phyloP scores from a whole-genome alignment of 768 basidiomycete species.

The Xerocomus brunneocitrinus region DNA sequence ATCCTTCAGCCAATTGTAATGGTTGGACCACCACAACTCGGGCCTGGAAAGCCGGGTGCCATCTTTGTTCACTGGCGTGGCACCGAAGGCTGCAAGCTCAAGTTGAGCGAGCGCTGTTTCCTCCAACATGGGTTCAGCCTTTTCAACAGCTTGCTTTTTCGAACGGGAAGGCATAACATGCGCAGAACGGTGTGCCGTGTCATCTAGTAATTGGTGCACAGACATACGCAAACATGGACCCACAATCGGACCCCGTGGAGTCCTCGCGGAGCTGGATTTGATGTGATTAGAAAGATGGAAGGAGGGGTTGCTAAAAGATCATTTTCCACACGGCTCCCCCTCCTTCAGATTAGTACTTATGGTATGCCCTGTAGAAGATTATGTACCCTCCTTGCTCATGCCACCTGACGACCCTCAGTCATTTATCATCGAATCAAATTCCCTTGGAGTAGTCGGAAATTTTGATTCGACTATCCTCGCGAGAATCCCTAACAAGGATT shows the following conservation, averaged over 20 bases:
- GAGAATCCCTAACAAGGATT: neutral
- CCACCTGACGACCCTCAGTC: neutral
- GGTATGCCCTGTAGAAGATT: neutral
- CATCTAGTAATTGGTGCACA: neutral
- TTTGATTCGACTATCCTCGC: neutral
- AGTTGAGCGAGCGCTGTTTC: neutral
- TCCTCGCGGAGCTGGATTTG: slow-evolving; percentile 4
- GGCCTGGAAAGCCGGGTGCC: slow-evolving; percentile 1
- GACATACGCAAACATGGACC: slow-evolving; percentile 2
- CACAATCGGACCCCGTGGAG: slow-evolving; percentile 5
- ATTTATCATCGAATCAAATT: neutral
- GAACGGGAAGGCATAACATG: neutral
- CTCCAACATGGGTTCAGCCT: neutral
- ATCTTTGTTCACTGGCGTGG: neutral
- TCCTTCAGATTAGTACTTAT: neutral
- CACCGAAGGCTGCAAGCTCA: neutral
- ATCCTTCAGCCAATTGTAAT: slow-evolving; percentile 11
- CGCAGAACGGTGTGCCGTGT: neutral
- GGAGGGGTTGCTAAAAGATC: neutral
- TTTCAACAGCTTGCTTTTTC: neutral
- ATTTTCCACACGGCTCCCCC: slow-evolving; percentile 1
- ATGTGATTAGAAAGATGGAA: too few species aligned
- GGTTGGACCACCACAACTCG: slow-evolving; percentile 14
- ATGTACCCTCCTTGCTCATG: neutral
- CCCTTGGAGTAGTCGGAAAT: neutral